A percentile compares a stretch with the other conserved stretches of the same genome.
phyloP scores from a whole-genome alignment of 73 alveolate species.

The Uronychia binucleata region DNA sequence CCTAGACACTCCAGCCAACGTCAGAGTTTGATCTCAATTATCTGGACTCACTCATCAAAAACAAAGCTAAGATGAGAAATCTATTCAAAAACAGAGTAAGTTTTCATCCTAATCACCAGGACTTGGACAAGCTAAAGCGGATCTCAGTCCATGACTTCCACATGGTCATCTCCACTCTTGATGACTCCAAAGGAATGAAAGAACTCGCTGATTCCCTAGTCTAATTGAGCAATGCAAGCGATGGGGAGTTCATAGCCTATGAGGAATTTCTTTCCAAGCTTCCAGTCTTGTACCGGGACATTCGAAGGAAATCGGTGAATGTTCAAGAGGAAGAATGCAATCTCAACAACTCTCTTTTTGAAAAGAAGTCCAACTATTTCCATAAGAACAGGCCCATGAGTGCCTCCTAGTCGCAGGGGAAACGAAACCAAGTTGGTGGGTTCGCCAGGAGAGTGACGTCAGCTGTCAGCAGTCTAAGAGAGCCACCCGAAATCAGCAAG shows the following conservation, averaged over 20 bases:
- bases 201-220: neutral
- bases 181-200: neutral
- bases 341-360: neutral
- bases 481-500: neutral
- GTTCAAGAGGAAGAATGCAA: neutral
- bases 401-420: neutral
- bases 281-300: neutral
- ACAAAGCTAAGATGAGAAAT: neutral
- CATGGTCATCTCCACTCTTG: neutral
- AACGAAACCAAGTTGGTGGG: neutral
- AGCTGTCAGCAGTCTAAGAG: neutral
- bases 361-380: neutral
- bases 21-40: neutral
- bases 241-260: neutral
- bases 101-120: neutral
- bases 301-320: neutral
- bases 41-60: neutral
- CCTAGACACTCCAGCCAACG: neutral
- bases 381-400: neutral
- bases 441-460: constrained; percentile 1
- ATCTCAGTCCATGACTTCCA: neutral
- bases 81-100: neutral
- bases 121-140: neutral
- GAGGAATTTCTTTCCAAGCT: neutral
- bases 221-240: neutral